These are phyloP conservation scores for Saccharum spontaneum DNA, from an alignment of 176 grass and related monocot genomes.

Conservation along the genomic window DNA sequence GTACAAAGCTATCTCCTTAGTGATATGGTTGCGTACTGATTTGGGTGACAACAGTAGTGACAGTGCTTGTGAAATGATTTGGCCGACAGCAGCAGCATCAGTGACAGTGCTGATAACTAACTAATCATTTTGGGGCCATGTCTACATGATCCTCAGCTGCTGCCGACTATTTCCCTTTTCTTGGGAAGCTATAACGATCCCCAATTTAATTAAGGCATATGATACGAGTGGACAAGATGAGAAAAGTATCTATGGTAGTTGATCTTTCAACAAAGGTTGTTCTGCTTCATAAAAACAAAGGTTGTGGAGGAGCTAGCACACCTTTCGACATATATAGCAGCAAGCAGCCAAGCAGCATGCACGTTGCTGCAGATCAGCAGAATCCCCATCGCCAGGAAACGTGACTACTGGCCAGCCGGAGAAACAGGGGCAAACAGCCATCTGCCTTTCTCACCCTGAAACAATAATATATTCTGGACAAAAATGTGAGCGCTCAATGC, in stretches of 20 bases:
- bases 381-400: constrained; percentile 34
- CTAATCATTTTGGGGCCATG: constrained; percentile 31
- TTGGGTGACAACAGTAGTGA: constrained; percentile 5
- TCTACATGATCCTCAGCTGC: constrained; percentile 21
- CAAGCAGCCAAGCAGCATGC: background rate
- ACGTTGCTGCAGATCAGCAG: constrained; percentile 36
- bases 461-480: background rate
- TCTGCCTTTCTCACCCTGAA: constrained; percentile 24
- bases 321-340: constrained; percentile 39
- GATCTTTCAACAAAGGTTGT: constrained; percentile 46
- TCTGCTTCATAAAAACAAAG: constrained; percentile 54
- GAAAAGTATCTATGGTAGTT: constrained; percentile 35
- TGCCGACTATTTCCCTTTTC: constrained; percentile 30
- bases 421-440: constrained; percentile 50
- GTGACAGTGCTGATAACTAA: constrained; percentile 39
- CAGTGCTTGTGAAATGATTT: constrained; percentile 28
- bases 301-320: constrained; percentile 22
- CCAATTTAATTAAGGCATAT: constrained; percentile 26
- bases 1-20: background rate
- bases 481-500: background rate
- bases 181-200: constrained; percentile 36
- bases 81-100: background rate
- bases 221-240: constrained; percentile 26
- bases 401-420: background rate
- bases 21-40: constrained; percentile 13